Evolutionary conservation across 768 basidiomycete genomes (phyloP), one percentile per base, ranked within the genome.

Genomic region (Nidularia pulvinata): DNA sequence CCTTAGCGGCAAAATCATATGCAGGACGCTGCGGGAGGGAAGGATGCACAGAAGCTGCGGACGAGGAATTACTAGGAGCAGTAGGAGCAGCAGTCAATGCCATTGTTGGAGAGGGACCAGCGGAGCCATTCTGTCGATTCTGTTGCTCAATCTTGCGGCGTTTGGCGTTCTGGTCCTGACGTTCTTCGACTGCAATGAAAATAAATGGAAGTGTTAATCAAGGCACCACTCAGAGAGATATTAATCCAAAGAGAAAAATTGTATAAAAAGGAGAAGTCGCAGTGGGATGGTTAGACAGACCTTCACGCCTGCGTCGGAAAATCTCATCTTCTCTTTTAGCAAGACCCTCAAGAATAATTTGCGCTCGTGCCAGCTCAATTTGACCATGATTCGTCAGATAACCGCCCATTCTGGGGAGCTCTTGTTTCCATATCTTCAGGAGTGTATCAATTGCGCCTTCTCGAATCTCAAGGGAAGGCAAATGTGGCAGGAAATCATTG

Each of bases 401-500:
- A 46, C 97, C 97, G 50, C 95, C 96, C 97, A 99, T 98, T 64
- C 89, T 82, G 35, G 92, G 87, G 37, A 99, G 76, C 68, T 95
- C 93, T 71, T 79, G 79, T 72, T 91, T 94, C 97, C 97, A 99
- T 48, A 99, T 98, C 71, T 83, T 89, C 67, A 99, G 74, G 56
- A 99, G 76, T 53, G 91, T 97, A 78, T 98, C 97, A 77, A 99
- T 98, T 33, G 96, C 97, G 57, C 97, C 97, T 78, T 99, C 96
- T 63, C 97, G 85, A 68, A 99, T 99, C 79, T 99, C 97, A 80
- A 99, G 84, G 55, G 91, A 93, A 25, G 97, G 97, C 54, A 99
- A 81, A 76, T 99, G 97, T 19, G 97, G 97, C 62, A 99, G 81
- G 82, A 99, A 95, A 78, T 98, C 94, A 77, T 99, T 99, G 61